Evolutionary conservation across 148 eudicot species (phyloP).

Genomic region (Heliosperma pusillum): DNA sequence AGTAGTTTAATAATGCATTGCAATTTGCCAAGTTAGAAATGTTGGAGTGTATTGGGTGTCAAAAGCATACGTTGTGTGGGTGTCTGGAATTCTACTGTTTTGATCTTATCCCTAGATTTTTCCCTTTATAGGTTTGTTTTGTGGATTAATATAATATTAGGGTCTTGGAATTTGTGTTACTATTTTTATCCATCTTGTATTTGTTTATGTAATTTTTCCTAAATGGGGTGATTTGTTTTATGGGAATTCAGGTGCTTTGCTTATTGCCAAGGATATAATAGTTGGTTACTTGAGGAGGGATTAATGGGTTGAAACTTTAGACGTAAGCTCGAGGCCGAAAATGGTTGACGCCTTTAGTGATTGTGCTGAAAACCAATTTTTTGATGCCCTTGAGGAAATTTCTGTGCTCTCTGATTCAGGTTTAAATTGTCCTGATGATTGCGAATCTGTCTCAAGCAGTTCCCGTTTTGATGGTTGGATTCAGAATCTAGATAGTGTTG

Average conservation of each 20-base stretch:
- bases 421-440: constrained; percentile 10
- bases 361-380: constrained; percentile 51
- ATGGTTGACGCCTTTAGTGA: constrained; percentile 54
- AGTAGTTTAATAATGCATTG: background rate
- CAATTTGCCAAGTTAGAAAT: background rate
- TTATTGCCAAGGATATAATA: constrained; percentile 44
- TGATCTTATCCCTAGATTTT: constrained; percentile 30
- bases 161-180: constrained; percentile 56
- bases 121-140: constrained; percentile 14
- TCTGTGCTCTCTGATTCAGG: too few relatives aligned
- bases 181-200: constrained; percentile 8
- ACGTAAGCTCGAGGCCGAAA: constrained; percentile 30
- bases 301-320: constrained; percentile 59
- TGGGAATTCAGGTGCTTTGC: constrained; percentile 47
- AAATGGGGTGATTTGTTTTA: constrained; percentile 29
- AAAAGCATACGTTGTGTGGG: constrained; percentile 43
- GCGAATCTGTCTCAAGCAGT: constrained; percentile 27
- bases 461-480: constrained; percentile 61
- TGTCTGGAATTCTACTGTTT: constrained; percentile 55
- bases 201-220: constrained; percentile 18
- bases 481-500: constrained; percentile 55
- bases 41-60: constrained; percentile 11
- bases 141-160: constrained; percentile 27
- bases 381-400: constrained; percentile 76
- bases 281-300: constrained; percentile 46